These are phyloP conservation scores for Zygotorulaspora danielsina DNA, from an alignment of 805 yeast species.

Conservation along the genomic window DNA sequence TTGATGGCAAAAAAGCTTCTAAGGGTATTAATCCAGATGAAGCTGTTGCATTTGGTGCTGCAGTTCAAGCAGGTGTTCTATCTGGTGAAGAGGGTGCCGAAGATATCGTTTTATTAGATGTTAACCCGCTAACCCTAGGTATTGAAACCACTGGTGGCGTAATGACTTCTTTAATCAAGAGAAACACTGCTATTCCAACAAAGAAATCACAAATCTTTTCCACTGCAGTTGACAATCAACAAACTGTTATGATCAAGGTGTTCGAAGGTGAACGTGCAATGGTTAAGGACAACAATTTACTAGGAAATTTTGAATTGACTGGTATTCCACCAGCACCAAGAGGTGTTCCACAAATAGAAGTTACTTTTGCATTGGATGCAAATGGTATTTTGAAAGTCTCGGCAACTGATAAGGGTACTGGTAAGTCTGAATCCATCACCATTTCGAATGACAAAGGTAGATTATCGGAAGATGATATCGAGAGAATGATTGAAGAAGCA, in stretches of 20 bases:
- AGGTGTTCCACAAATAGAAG: constrained; percentile 98
- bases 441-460: constrained; percentile 94
- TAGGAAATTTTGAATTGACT: constrained; percentile 93
- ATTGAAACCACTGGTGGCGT: constrained; percentile 97
- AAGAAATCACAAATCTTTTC: constrained; percentile 93
- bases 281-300: constrained; percentile 89
- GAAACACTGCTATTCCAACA: constrained; percentile 94
- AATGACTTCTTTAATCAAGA: constrained; percentile 90
- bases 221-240: constrained; percentile 94
- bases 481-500: constrained; percentile 96
- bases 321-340: constrained; percentile 99
- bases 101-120: constrained; percentile 85
- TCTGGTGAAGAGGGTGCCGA: constrained; percentile 94
- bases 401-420: constrained; percentile 92
- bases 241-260: constrained; percentile 89
- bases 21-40: constrained; percentile 99
- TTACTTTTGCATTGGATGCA: constrained; percentile 94
- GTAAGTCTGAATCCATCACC: constrained; percentile 85
- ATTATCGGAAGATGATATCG: constrained; percentile 88
- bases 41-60: constrained; percentile 99
- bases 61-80: constrained; percentile 97
- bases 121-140: constrained; percentile 90
- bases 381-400: constrained; percentile 95
- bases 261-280: constrained; percentile 95
- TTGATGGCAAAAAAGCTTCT: constrained; percentile 92